Base-by-base conservation (phyloP, 2,329 filamentous ascomycete genomes). In the Raffaelea albimanens region DNA sequence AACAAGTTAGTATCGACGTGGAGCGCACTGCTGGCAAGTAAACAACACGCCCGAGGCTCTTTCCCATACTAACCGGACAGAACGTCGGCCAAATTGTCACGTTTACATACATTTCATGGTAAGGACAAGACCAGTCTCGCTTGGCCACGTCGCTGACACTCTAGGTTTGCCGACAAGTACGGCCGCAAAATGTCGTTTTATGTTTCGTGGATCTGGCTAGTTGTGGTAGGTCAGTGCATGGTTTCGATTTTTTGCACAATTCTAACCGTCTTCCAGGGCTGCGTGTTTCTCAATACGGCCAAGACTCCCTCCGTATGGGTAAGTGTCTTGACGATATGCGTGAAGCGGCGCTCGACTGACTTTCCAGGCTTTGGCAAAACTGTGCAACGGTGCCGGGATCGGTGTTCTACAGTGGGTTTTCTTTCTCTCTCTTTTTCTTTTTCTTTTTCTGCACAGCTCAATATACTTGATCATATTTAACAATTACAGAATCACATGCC, bases 41-140 rank as follows among this genome's bases (percentile, higher is more conserved):
- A 16, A 14, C 13, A 39, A 39, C 36, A 29, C 25, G 25, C 13
- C 25, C 25, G 13, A 29, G 25, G 7, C 25, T n/a, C n/a, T n/a
- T 16, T 4, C 34, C 34, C 34, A 4, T 39, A 5, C 7, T 39
- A 4, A 20, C 16, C 4, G n/a, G n/a, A 3, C n/a, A 39, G 36
- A 50, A 50, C 9, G 48, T 50, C 36, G 48, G 48, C 39, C 48
- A 50, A 43, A 47, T 50, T 19, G 40, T 50, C 18, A 50, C 48
- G 19, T 50, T 50, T 16, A 47, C 48, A 5, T 40, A 47, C 29
- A 47, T 50, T n/a, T 20, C 48, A 3, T 50, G 45, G 45, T 41
- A 19, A 4, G n/a, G n/a, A n/a, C n/a, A n/a, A n/a, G n/a, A n/a
- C n/a, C n/a, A n/a, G 18, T 40, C 34, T 38, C 34, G 9, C 7